Evolutionary conservation across 139 green algal species (phyloP), one percentile per base, ranked within the genome.

Genomic region (Tetradesmus obliquus): DNA sequence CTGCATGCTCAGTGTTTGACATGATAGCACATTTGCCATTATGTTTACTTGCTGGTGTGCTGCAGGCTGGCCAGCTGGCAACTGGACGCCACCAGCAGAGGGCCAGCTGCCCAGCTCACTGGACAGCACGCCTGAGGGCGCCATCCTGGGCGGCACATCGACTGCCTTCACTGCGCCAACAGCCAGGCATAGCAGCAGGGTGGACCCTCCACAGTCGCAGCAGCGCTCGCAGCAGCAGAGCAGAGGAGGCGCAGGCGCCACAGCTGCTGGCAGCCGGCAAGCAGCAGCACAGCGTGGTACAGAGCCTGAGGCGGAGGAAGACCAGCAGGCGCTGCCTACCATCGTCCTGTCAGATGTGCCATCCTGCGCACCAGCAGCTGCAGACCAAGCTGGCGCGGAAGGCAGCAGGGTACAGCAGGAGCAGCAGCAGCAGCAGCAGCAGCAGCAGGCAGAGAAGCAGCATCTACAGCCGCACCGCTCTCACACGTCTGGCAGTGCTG

Each of bases 21-120:
- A 71, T 71, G 15, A 13, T 4, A 20, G 60, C 60, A 71, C 60
- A 15, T 20, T 3, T 12, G 15, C 57, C 9, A 66, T 8, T 8
- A 8, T 71, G 60, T 19, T 10, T 71, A 3, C 72, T 81, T 17
- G 5, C 20, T 20, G 9, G 51, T 82, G 76, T 82, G 24, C 24
- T 82, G n/a, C 76, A 82, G 76, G 76, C n/a, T 82, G 76, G 76
- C 76, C n/a, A 17, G 24, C 76, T 82, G 76, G 76, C 76, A 53
- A 53, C 76, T 82, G 76, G 81, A 60, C 81, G 53, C 54, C 81
- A 7, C 83, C 83, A n/a, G 83, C 22, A 45, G 88, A 91, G 19
- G 88, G 88, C 2, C 88, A 87, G 76, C 88, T 91, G 76, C 88
- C 88, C 17, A 91, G 79, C 88, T 91, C 88, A 45, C 55, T 91